Evolutionary conservation across 2,329 filamentous ascomycete genomes (phyloP).

Genomic region (Capronia epimyces): DNA sequence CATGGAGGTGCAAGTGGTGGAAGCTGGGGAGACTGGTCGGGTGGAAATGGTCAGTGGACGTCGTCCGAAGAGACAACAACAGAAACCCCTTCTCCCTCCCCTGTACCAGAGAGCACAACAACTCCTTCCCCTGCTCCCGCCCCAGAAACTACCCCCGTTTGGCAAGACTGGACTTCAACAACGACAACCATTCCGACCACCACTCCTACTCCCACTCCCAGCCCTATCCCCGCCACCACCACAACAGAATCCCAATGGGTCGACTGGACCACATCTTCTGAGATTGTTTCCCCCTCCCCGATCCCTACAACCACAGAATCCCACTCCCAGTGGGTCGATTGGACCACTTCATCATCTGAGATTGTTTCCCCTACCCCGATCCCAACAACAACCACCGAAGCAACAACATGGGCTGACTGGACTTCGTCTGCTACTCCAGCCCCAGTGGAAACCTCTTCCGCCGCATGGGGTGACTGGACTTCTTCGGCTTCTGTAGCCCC

Average conservation of each 20-base stretch:
- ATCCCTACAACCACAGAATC: conserved; percentile 5
- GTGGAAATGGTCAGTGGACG: conserved; percentile 12
- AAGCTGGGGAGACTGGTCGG: conserved; percentile 19
- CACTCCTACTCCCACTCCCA: background rate
- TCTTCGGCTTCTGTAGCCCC: conserved; percentile 1
- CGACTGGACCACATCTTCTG: conserved; percentile 14
- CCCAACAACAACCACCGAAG: background rate
- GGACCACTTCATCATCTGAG: conserved; percentile 4
- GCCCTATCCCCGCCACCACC: background rate
- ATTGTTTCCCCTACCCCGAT: background rate
- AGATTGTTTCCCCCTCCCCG: conserved; percentile 12
- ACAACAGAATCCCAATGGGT: conserved; percentile 9
- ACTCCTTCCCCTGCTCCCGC: conserved; percentile 4
- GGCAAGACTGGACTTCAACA: conserved; percentile 7
- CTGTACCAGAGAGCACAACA: conserved; percentile 7
- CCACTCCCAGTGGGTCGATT: conserved; percentile 8
- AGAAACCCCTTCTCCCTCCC: background rate
- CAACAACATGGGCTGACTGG: background rate
- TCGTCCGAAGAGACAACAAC: conserved; percentile 8
- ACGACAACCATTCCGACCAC: conserved; percentile 2
- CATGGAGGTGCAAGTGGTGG: conserved; percentile 10
- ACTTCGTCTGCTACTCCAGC: background rate
- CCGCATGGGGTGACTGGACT: conserved; percentile 15
- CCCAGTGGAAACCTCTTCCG: conserved; percentile 3
- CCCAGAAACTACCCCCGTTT: conserved; percentile 5